A percentile compares a stretch with the other conserved stretches of the same genome.
These are phyloP conservation scores for Brassica incana DNA, from an alignment of 345 rosid species.

Conservation along the genomic window DNA sequence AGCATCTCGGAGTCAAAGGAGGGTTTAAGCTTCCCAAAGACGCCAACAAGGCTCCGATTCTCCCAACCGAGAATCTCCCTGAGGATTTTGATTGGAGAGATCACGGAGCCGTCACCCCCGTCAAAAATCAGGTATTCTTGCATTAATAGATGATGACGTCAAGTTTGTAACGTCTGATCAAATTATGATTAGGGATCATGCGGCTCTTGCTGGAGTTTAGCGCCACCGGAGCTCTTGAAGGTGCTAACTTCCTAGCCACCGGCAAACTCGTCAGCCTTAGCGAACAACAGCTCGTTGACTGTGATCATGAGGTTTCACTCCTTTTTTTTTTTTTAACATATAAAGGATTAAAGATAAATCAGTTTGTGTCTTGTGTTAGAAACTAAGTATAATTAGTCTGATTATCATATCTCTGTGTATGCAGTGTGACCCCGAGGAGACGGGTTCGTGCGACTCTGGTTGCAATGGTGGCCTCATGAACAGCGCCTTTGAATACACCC, in stretches of 20 bases:
- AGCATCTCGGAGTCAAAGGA: constrained; percentile 52
- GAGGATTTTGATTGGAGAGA: constrained; percentile 96
- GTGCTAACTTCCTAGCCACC: constrained; percentile 85
- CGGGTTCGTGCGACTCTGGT: neutral
- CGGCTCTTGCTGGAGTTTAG: constrained; percentile 99
- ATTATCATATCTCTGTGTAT: neutral
- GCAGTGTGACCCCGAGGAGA: neutral
- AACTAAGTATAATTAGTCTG: too few species aligned
- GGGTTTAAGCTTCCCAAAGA: constrained; percentile 69
- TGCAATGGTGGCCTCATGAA: neutral
- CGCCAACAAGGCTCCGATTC: constrained; percentile 75
- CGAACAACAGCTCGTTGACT: constrained; percentile 98
- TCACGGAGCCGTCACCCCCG: constrained; percentile 77
- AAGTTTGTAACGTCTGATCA: neutral
- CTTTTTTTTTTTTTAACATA: neutral
- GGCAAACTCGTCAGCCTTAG: constrained; percentile 94
- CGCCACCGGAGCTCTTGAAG: constrained; percentile 93
- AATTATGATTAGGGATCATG: constrained; percentile 70
- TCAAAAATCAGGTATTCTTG: constrained; percentile 67
- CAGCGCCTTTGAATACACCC: neutral
- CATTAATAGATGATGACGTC: neutral
- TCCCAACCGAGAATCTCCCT: constrained; percentile 74
- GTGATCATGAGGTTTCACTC: constrained; percentile 86
- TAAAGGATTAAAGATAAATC: neutral
- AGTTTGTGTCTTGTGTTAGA: too few species aligned